A percentile compares a stretch with the other conserved stretches of the same genome.
phyloP scores from a whole-genome alignment of 2,329 filamentous ascomycete species.

The Xylaria sp. region DNA sequence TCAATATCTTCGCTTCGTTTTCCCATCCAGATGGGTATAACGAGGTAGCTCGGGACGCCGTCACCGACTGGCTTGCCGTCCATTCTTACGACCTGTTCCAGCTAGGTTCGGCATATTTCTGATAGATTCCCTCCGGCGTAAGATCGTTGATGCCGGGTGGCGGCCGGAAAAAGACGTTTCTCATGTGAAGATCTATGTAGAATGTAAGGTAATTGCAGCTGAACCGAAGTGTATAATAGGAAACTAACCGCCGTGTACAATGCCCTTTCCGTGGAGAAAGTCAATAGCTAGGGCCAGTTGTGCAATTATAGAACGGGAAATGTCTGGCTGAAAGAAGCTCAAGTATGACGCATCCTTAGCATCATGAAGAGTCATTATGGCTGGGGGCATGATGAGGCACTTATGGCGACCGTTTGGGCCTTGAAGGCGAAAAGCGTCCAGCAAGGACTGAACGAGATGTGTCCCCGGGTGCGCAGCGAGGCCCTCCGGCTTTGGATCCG shows the following conservation, averaged over 20 bases:
- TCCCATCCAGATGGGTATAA: not conserved
- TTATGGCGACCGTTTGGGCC: not conserved
- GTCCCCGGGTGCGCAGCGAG: not conserved
- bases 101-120: not conserved
- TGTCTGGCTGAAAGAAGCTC: not conserved
- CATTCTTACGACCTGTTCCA: not conserved
- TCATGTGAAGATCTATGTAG: not conserved
- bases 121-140: not conserved
- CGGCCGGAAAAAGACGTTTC: not conserved
- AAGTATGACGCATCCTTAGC: not conserved
- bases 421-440: not conserved
- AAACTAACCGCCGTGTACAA: not conserved
- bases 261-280: not conserved
- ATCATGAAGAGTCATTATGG: not conserved
- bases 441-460: not conserved
- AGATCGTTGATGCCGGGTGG: not conserved
- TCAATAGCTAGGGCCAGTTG: not conserved
- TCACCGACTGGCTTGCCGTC: not conserved
- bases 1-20: not conserved
- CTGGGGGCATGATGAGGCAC: not conserved
- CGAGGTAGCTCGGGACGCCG: not conserved
- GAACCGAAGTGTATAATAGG: not conserved
- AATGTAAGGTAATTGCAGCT: not conserved
- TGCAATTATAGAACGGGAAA: not conserved
- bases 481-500: not conserved